Conservation (phyloP, 768 basidiomycete species). For the Lactifluus piperatus region DNA sequence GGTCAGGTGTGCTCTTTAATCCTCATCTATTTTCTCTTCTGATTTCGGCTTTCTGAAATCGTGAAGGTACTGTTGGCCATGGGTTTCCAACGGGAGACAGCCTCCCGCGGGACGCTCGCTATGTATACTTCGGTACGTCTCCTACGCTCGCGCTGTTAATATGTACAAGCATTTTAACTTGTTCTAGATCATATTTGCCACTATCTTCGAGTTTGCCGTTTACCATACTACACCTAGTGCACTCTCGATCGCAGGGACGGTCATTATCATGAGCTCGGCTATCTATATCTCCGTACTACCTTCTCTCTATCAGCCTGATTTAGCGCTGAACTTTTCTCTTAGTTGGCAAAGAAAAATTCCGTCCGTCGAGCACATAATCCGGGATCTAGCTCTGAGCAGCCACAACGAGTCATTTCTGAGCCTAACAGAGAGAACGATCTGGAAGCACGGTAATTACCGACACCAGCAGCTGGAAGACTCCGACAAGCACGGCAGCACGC, state of each 20-base stretch:
- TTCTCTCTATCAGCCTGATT: background rate
- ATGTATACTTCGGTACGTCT: constrained; percentile 45
- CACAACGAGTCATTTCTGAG: background rate
- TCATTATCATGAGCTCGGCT: constrained; percentile 56
- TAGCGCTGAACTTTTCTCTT: background rate
- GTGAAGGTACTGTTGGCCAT: constrained; percentile 45
- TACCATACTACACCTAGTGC: constrained; percentile 52
- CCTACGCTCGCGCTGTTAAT: constrained; percentile 3
- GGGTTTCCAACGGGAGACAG: constrained; percentile 58
- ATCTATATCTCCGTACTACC: constrained; percentile 54
- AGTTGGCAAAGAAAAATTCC: constrained; percentile 7
- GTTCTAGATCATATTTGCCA: constrained; percentile 57
- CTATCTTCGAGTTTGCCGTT: constrained; percentile 53
- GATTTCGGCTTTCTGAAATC: background rate
- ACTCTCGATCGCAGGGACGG: constrained; percentile 52
- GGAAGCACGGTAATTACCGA: background rate
- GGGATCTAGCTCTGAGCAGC: background rate
- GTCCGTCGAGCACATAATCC: background rate
- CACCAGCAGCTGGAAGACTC: background rate
- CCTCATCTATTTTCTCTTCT: background rate
- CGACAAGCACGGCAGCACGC: background rate
- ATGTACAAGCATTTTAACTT: background rate
- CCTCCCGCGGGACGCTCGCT: constrained; percentile 52
- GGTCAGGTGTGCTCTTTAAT: constrained; percentile 29
- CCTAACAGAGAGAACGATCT: background rate